Base-by-base conservation (phyloP, 2,329 filamentous ascomycete species). In the Cordyceps pruinosa region DNA sequence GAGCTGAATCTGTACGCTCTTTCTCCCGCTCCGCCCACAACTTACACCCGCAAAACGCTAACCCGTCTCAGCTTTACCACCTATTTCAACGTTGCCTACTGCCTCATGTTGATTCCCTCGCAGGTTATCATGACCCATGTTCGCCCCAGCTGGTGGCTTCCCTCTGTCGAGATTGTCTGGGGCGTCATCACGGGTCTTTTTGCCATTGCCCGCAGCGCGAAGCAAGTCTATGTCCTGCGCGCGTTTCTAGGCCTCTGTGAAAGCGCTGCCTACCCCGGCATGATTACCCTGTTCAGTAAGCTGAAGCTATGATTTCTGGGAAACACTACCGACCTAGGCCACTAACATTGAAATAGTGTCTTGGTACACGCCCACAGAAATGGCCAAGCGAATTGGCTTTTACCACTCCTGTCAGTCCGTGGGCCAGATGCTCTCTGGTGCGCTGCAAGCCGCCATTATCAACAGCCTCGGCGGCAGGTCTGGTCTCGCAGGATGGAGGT, bases 31-130 rank as follows among this genome's bases (percentile, higher is more conserved):
- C n/a, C n/a, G n/a, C n/a, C n/a, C n/a, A n/a, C n/a, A n/a, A n/a
- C n/a, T n/a, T n/a, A n/a, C n/a, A n/a, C n/a, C 13, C 3, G 17
- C 19, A 37, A 3, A 4, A 34, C 23, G 23, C 42, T 53, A 19
- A 54, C 47, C 21, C 13, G 2, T 21, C 17, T 13, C 5, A 64
- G 63, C 48, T 65, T 73, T 57, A 67, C 65, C 53, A 76, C 78
- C 2, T 76, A 75, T 44, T 86, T 81, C 74, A 84, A 79, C 0
- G 73, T 80, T 2, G 82, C 82, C 15, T 86, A 85, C 62, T 77
- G 82, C 2, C 69, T 84, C 69, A 69, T 72, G 46, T 66, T 73
- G 47, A 66, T 69, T 46, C 69, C 71, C 0, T 71, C 68, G 21
- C 73, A 71, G 59, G 61, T 74, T 37, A 69, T 74, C 62, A 64